These are phyloP conservation scores for Umbelopsis sp. DNA, from an alignment of 371 early-diverging fungal genomes.

Conservation along the genomic window DNA sequence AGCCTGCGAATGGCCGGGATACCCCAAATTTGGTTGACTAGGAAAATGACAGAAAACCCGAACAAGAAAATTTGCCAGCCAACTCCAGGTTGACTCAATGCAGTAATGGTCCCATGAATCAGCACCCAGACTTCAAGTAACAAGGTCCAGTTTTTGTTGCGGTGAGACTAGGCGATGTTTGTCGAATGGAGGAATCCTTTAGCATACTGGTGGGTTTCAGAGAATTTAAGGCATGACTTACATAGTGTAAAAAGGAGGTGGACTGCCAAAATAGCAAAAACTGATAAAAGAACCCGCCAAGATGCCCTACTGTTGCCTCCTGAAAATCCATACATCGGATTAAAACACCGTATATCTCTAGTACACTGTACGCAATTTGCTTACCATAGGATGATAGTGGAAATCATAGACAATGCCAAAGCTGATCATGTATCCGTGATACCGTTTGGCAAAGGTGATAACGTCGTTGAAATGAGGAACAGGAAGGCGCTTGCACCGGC, in stretches of 20 bases:
- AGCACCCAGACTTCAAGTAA: slow-evolving; percentile 45
- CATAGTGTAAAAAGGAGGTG: slow-evolving; percentile 40
- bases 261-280: slow-evolving; percentile 51
- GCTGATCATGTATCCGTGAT: slow-evolving; percentile 51
- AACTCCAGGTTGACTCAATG: slow-evolving; percentile 44
- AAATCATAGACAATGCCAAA: slow-evolving; percentile 48
- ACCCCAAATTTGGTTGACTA: slow-evolving; percentile 42
- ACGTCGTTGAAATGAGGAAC: slow-evolving; percentile 29
- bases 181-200: neutral
- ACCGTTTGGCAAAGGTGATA: slow-evolving; percentile 39
- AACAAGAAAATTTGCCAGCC: slow-evolving; percentile 50
- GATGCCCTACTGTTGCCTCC: slow-evolving; percentile 50
- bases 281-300: slow-evolving; percentile 46
- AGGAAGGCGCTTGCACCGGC: slow-evolving; percentile 26
- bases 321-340: slow-evolving; percentile 1
- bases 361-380: neutral
- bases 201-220: too few relatives aligned
- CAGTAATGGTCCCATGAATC: slow-evolving; percentile 45
- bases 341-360: too few relatives aligned
- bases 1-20: slow-evolving; percentile 25
- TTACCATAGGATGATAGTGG: slow-evolving; percentile 52
- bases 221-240: slow-evolving; percentile 11
- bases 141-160: slow-evolving; percentile 40
- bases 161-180: slow-evolving; percentile 34
- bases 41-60: slow-evolving; percentile 40